Evolutionary conservation across 805 yeast genomes (phyloP).

Genomic region (Cyberlindnera mycetangii): DNA sequence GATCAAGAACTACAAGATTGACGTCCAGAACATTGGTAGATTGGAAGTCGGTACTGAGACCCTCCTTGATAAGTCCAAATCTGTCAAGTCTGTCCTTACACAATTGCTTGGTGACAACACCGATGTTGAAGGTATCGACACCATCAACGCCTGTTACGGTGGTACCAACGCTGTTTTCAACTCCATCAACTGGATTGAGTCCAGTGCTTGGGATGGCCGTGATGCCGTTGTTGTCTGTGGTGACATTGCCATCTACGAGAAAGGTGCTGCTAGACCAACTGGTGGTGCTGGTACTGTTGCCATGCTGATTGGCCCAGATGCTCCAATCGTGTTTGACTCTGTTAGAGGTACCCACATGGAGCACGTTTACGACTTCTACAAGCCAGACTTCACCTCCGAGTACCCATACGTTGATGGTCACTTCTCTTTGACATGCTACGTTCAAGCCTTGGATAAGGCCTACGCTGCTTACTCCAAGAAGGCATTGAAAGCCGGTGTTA

Average conservation of each 20-base stretch:
- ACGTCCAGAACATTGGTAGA: slow-evolving; percentile 80
- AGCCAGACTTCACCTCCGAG: slow-evolving; percentile 94
- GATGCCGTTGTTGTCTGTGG: slow-evolving; percentile 96
- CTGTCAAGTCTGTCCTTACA: slow-evolving; percentile 93
- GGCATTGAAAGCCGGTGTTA: slow-evolving; percentile 51
- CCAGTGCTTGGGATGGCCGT: slow-evolving; percentile 96
- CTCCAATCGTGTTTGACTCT: slow-evolving; percentile 90
- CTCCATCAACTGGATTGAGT: slow-evolving; percentile 93
- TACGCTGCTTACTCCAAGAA: slow-evolving; percentile 81
- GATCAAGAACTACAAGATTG: slow-evolving; percentile 78
- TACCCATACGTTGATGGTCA: slow-evolving; percentile 98
- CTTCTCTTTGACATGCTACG: slow-evolving; percentile 90
- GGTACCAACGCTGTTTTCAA: slow-evolving; percentile 95
- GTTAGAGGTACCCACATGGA: slow-evolving; percentile 92
- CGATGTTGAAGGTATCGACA: slow-evolving; percentile 95
- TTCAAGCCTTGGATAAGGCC: slow-evolving; percentile 86
- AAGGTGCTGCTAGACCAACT: slow-evolving; percentile 98
- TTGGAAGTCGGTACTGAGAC: slow-evolving; percentile 99
- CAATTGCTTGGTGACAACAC: slow-evolving; percentile 85
- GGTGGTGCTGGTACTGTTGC: slow-evolving; percentile 99
- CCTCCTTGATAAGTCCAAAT: slow-evolving; percentile 91
- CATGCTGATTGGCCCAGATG: slow-evolving; percentile 92
- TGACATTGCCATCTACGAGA: slow-evolving; percentile 94
- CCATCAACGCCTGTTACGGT: slow-evolving; percentile 97
- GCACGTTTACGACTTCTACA: slow-evolving; percentile 96